Base-by-base conservation (phyloP, 1,139 yeast species). In the Protomyces inundatus region DNA sequence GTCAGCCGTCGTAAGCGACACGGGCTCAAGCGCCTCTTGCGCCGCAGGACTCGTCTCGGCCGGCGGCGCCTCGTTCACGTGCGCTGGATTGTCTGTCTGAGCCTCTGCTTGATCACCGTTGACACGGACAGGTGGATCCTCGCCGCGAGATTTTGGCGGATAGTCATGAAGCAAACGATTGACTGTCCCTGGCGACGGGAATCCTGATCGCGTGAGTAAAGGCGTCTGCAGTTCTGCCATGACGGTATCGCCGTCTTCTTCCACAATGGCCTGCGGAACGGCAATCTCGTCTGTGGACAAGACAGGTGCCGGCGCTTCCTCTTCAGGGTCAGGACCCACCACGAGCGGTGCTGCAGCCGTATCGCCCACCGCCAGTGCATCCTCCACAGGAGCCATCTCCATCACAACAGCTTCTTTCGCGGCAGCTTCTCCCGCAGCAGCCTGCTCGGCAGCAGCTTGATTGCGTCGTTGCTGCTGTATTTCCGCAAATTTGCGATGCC, bases 401-500 rank as follows among this genome's bases (percentile, higher is more conserved):
- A 32, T 32, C 2, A 14, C 16, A 52, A 37, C 65, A 45, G 14
- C 50, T 23, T 23, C 23, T 23, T 23, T n/a, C n/a, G n/a, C n/a
- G 30, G 55, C 54, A 12, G 50, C 46, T 4, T 39, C 55, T 23
- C 36, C 82, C 61, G 79, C 74, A 65, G 79, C 45, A 42, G 66
- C 68, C 10, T 65, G 56, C 53, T 69, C 51, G 67, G 63, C 36
- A 63, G 60, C 65, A 69, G 67, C 39, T 69, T 67, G 55, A 64
- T 65, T 55, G 42, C 52, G 36, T 60, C 66, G 39, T 48, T 61
- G 30, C 50, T 61, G 32, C 52, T 48, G 52, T 48, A 40, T 30
- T 56, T 35, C 48, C 61, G 67, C 56, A 58, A 64, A 35, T 57
- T 75, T 65, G 54, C 77, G 76, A 67, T 84, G 85, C 68, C 85